Percentiles rank a stretch among this genome's conserved stretches.
Conservation (phyloP, 495 filamentous ascomycete species). For the Aspergillus asperescens region DNA sequence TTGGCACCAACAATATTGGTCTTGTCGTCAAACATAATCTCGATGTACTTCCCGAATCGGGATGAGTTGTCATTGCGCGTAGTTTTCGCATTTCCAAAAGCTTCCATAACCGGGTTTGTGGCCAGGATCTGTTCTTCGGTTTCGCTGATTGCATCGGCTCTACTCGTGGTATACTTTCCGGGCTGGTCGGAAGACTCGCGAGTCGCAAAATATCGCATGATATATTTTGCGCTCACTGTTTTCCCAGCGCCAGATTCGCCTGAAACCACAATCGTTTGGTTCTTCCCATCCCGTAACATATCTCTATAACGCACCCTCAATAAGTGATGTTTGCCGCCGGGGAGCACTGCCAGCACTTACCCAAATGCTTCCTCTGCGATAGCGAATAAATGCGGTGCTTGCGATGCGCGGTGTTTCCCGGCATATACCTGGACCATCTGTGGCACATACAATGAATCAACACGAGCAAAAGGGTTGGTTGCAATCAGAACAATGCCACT, state of each 20-base stretch:
- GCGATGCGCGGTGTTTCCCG: conserved; percentile 90
- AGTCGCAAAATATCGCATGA: conserved; percentile 99
- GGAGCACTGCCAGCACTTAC: conserved; percentile 47
- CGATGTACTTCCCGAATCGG: conserved; percentile 98
- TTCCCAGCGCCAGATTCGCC: conserved; percentile 98
- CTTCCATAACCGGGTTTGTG: conserved; percentile 99
- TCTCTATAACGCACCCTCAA: conserved; percentile 52
- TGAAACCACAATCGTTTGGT: conserved; percentile 98
- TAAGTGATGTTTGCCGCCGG: neutral
- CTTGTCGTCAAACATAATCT: conserved; percentile 96
- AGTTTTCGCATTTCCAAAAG: conserved; percentile 98
- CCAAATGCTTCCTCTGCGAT: conserved; percentile 99
- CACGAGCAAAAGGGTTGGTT: conserved; percentile 95
- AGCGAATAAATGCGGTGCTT: conserved; percentile 96
- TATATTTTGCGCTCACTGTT: conserved; percentile 99
- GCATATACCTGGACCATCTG: conserved; percentile 99
- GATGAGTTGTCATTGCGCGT: conserved; percentile 99
- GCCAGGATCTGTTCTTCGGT: conserved; percentile 98
- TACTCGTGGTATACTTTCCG: conserved; percentile 68
- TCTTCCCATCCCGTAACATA: conserved; percentile 92
- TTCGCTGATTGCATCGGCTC: conserved; percentile 88
- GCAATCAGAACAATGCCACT: conserved; percentile 98
- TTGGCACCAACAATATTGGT: conserved; percentile 97
- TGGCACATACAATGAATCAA: conserved; percentile 97
- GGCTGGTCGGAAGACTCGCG: conserved; percentile 90